Percentiles rank a stretch among this genome's conserved stretches.
Conservation (phyloP, 148 eudicot genomes). For the Fagopyrum homotropicum region DNA sequence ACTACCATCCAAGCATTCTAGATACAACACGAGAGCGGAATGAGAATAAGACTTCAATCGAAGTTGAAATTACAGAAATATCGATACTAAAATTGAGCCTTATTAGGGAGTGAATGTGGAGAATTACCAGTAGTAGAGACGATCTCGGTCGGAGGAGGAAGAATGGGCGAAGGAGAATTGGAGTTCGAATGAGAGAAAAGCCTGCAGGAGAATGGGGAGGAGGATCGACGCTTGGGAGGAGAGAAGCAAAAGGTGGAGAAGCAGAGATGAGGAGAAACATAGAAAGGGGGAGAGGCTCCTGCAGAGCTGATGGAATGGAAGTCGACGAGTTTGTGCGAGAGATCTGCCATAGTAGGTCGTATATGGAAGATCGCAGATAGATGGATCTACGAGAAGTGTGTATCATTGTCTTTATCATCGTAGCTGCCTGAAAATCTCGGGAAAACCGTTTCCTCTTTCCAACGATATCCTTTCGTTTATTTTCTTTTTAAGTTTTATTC, state of each 20-base stretch:
- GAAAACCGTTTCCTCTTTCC: not conserved
- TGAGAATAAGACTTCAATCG: not conserved
- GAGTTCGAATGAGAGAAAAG: slow-evolving; percentile 1
- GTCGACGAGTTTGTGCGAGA: slow-evolving; percentile 12
- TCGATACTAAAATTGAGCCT: not conserved
- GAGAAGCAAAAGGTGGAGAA: slow-evolving; percentile 7
- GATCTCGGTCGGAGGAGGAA: slow-evolving; percentile 13
- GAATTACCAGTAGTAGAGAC: slow-evolving; percentile 27
- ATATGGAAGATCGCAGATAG: too few relatives aligned
- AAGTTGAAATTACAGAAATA: not conserved
- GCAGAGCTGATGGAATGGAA: not conserved
- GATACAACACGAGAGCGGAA: slow-evolving; percentile 13
- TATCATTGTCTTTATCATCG: not conserved
- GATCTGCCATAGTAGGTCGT: slow-evolving; percentile 6
- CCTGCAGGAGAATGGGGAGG: not conserved
- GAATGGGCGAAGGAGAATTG: not conserved
- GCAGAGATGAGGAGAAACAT: slow-evolving; percentile 9
- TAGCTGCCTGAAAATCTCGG: slow-evolving; percentile 1
- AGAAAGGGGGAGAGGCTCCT: slow-evolving; percentile 6
- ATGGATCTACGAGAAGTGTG: not conserved
- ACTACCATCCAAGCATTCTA: slow-evolving; percentile 69
- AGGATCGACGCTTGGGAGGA: slow-evolving; percentile 8
- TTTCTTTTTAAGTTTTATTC: not conserved
- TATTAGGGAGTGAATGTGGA: not conserved
- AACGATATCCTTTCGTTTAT: slow-evolving; percentile 10